Percentiles rank a stretch among this genome's conserved stretches.
Evolutionary conservation across 345 rosid genomes (phyloP).

Genomic region (Melaleuca quinquenervia): DNA sequence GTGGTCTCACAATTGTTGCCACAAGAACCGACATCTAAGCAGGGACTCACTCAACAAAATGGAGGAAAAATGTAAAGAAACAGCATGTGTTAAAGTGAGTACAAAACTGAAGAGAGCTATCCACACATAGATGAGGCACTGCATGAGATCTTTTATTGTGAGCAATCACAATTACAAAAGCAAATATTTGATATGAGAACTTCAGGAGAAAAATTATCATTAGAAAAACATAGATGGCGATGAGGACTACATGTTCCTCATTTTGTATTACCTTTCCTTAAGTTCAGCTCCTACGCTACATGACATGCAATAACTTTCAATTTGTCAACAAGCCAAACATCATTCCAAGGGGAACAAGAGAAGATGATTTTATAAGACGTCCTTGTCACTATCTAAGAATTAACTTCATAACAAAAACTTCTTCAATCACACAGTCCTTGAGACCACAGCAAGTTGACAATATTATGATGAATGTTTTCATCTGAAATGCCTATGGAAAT

Average conservation of each 20-base stretch:
- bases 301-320: background rate
- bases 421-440: background rate
- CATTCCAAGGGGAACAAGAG: background rate
- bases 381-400: background rate
- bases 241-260: background rate
- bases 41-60: background rate
- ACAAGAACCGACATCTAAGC: background rate
- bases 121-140: background rate
- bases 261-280: background rate
- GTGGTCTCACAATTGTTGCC: background rate
- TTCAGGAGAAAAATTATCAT: background rate
- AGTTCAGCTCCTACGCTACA: background rate
- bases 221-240: background rate
- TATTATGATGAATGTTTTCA: background rate
- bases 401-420: background rate
- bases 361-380: background rate
- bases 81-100: background rate
- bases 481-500: background rate
- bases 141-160: background rate
- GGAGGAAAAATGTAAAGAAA: background rate
- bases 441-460: background rate
- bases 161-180: background rate
- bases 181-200: background rate
- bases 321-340: background rate
- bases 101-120: background rate